Evolutionary conservation across 148 eudicot genomes (phyloP).

Genomic region (Cornus kousa): DNA sequence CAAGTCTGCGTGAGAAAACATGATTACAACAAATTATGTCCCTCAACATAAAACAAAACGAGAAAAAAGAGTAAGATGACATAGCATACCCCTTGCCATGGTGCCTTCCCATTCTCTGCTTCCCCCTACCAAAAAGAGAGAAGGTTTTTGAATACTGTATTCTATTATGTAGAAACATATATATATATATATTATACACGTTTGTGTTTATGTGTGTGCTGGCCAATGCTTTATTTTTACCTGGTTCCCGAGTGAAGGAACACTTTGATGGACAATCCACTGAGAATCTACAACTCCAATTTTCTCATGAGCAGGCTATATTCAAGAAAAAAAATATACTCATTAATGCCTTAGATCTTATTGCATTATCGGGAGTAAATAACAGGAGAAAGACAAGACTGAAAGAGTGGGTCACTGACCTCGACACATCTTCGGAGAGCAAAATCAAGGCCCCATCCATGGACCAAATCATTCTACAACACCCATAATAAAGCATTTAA

Average conservation of each 20-base stretch:
- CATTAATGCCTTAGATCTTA: background rate
- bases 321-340: background rate
- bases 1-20: background rate
- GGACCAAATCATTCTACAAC: slow-evolving; percentile 58
- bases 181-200: background rate
- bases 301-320: slow-evolving; percentile 63
- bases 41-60: too few relatives aligned
- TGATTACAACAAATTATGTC: background rate
- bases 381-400: background rate
- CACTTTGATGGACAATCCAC: slow-evolving; percentile 56
- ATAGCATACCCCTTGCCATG: slow-evolving; percentile 50
- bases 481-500: background rate
- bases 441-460: slow-evolving; percentile 68
- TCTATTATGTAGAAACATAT: background rate
- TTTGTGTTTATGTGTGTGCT: background rate
- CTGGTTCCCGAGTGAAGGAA: slow-evolving; percentile 57
- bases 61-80: background rate
- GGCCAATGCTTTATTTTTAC: slow-evolving; percentile 19
- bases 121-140: slow-evolving; percentile 29
- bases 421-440: slow-evolving; percentile 52
- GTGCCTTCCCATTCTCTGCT: slow-evolving; percentile 31
- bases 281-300: slow-evolving; percentile 63
- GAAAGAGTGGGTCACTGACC: slow-evolving; percentile 24
- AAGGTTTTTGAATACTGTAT: background rate
- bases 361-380: background rate